A percentile compares a stretch with the other conserved stretches of the same genome.
Conservation (phyloP, 2,329 filamentous ascomycete genomes). For the Cercospora sojina region DNA sequence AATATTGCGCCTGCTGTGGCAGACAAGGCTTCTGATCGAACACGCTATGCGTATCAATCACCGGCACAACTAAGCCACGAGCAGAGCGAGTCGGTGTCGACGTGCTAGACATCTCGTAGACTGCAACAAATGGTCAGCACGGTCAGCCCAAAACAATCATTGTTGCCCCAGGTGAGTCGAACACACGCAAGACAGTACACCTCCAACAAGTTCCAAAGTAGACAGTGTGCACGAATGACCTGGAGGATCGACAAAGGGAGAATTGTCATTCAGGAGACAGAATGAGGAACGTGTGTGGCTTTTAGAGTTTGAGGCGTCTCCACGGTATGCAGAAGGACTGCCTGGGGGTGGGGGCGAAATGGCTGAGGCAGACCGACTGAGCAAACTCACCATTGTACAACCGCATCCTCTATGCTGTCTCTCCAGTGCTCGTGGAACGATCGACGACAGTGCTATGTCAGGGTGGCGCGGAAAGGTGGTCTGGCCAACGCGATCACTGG, state of each 20-base stretch:
- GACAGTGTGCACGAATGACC: conserved; percentile 18
- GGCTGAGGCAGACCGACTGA: conserved; percentile 20
- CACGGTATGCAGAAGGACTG: not conserved
- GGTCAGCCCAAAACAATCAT: conserved; percentile 13
- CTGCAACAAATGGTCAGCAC: conserved; percentile 19
- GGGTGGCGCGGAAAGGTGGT: conserved; percentile 31
- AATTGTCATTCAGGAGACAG: conserved; percentile 14
- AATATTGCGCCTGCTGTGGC: conserved; percentile 14
- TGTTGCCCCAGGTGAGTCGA: conserved; percentile 21
- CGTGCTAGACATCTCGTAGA: conserved; percentile 31
- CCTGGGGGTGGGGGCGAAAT: not conserved
- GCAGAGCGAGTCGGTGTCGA: conserved; percentile 28
- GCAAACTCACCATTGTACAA: conserved; percentile 35
- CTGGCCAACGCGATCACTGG: conserved; percentile 29
- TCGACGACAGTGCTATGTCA: conserved; percentile 28
- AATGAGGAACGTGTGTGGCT: conserved; percentile 32
- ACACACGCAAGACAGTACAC: conserved; percentile 27
- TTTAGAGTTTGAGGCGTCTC: conserved; percentile 27
- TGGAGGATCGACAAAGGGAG: conserved; percentile 21
- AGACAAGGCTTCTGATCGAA: conserved; percentile 14
- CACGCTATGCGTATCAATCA: conserved; percentile 30
- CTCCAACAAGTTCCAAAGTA: conserved; percentile 11
- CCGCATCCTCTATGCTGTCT: conserved; percentile 28
- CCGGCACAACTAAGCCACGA: conserved; percentile 30
- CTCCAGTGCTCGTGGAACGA: conserved; percentile 27